Evolutionary conservation across 2,329 filamentous ascomycete genomes (phyloP).

Genomic region (Xylaria digitata): DNA sequence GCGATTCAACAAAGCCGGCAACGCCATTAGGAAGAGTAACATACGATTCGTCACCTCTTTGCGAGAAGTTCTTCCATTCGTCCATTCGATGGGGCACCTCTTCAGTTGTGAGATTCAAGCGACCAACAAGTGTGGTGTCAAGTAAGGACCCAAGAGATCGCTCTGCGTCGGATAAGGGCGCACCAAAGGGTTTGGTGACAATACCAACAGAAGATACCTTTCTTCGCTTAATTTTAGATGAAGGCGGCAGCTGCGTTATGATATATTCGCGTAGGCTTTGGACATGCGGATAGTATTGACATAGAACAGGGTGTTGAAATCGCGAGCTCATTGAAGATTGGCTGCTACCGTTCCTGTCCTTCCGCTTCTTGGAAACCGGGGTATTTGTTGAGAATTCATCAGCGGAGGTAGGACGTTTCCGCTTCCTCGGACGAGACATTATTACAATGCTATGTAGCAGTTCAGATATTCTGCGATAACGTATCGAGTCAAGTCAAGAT

Average conservation of each 20-base stretch:
- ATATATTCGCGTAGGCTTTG: slow-evolving; percentile 77
- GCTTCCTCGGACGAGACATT: slow-evolving; percentile 47
- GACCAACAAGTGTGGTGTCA: slow-evolving; percentile 76
- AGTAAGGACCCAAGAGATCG: slow-evolving; percentile 67
- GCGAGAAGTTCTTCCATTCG: slow-evolving; percentile 71
- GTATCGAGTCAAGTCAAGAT: background rate
- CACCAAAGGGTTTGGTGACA: slow-evolving; percentile 33
- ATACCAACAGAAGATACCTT: slow-evolving; percentile 64
- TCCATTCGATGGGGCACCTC: slow-evolving; percentile 58
- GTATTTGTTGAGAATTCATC: slow-evolving; percentile 28
- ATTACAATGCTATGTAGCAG: slow-evolving; percentile 20
- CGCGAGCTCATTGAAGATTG: slow-evolving; percentile 13
- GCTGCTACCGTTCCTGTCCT: slow-evolving; percentile 12
- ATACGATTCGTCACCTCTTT: slow-evolving; percentile 68
- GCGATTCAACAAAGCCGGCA: slow-evolving; percentile 61
- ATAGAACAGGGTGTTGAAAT: slow-evolving; percentile 71
- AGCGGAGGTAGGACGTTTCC: slow-evolving; percentile 39
- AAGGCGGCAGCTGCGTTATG: slow-evolving; percentile 71
- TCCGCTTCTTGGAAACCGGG: slow-evolving; percentile 40
- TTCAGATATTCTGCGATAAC: slow-evolving; percentile 8
- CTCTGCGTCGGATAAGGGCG: slow-evolving; percentile 51
- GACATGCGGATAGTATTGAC: slow-evolving; percentile 74
- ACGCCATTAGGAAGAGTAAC: slow-evolving; percentile 63
- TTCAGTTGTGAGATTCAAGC: slow-evolving; percentile 51
- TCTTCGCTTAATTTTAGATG: slow-evolving; percentile 71